Evolutionary conservation across 1,139 yeast genomes (phyloP).

Genomic region (Kodamaea alishanica): DNA sequence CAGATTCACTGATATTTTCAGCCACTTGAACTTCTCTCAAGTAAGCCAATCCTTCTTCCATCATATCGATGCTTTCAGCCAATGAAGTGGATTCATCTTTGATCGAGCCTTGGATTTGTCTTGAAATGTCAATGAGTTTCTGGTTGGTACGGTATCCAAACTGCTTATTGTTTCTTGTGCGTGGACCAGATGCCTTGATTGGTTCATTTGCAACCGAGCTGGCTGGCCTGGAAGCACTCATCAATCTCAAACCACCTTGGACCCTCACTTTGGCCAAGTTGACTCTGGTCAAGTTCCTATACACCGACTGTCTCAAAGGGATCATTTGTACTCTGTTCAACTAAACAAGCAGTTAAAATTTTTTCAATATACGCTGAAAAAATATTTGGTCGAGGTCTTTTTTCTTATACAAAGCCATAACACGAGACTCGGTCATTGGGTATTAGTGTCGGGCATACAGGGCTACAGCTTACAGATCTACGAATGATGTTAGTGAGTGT

Average conservation of each 20-base stretch:
- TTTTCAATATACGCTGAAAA: constrained; percentile 3
- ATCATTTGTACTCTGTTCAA: constrained; percentile 13
- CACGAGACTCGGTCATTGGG: too few species aligned
- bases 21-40: constrained; percentile 35
- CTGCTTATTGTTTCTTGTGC: constrained; percentile 2
- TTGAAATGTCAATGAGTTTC: constrained; percentile 35
- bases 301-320: constrained; percentile 20
- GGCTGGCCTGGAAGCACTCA: constrained; percentile 11
- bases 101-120: constrained; percentile 30
- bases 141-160: constrained; percentile 11
- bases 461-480: too few species aligned
- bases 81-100: constrained; percentile 18
- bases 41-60: constrained; percentile 43
- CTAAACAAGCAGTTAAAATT: constrained; percentile 3
- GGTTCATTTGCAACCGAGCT: constrained; percentile 1
- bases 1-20: constrained; percentile 28
- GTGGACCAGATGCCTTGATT: constrained; percentile 3
- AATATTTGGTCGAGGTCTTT: background rate
- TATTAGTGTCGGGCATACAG: too few species aligned
- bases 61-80: constrained; percentile 34
- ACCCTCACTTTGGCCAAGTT: constrained; percentile 10
- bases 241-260: constrained; percentile 2
- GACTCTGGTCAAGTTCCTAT: constrained; percentile 17
- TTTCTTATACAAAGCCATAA: too few species aligned
- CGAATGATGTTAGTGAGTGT: too few species aligned